These are phyloP conservation scores for Pichia nanzhaoensis DNA, from an alignment of 805 yeast species.

Conservation along the genomic window DNA sequence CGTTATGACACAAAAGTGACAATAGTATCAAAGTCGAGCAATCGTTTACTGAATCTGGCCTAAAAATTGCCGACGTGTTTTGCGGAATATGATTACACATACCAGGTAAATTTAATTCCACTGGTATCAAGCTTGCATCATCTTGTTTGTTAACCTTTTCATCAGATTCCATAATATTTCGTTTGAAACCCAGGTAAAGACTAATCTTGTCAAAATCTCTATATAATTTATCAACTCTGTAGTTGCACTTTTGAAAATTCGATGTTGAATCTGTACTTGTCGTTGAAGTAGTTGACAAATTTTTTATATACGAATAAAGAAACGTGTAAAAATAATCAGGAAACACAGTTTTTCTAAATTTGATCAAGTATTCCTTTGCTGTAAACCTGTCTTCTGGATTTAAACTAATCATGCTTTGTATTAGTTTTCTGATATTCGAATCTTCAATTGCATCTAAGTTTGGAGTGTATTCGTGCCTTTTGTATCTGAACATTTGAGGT, in stretches of 20 bases:
- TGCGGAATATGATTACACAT: slow-evolving; percentile 41
- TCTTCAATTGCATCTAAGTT: slow-evolving; percentile 52
- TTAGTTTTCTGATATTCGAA: slow-evolving; percentile 43
- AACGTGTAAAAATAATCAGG: slow-evolving; percentile 66
- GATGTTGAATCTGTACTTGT: not conserved
- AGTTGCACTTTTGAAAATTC: slow-evolving; percentile 38
- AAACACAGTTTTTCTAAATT: slow-evolving; percentile 46
- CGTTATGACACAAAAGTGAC: slow-evolving; percentile 49
- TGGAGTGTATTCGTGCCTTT: slow-evolving; percentile 60
- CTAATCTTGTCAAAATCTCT: slow-evolving; percentile 48
- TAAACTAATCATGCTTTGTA: slow-evolving; percentile 54
- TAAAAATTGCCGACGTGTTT: slow-evolving; percentile 28
- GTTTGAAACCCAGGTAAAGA: slow-evolving; percentile 33
- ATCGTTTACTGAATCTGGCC: slow-evolving; percentile 24
- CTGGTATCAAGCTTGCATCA: slow-evolving; percentile 28
- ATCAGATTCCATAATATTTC: slow-evolving; percentile 14
- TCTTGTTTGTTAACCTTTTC: slow-evolving; percentile 12
- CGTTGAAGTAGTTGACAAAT: slow-evolving; percentile 24
- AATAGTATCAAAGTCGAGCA: slow-evolving; percentile 53
- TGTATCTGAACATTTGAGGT: slow-evolving; percentile 80
- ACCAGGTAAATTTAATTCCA: slow-evolving; percentile 46
- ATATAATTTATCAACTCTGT: slow-evolving; percentile 55
- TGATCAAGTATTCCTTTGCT: slow-evolving; percentile 46
- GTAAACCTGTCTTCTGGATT: slow-evolving; percentile 55
- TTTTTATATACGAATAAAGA: slow-evolving; percentile 59